Conservation (phyloP, 768 basidiomycete genomes). For the Saitozyma podzolica region DNA sequence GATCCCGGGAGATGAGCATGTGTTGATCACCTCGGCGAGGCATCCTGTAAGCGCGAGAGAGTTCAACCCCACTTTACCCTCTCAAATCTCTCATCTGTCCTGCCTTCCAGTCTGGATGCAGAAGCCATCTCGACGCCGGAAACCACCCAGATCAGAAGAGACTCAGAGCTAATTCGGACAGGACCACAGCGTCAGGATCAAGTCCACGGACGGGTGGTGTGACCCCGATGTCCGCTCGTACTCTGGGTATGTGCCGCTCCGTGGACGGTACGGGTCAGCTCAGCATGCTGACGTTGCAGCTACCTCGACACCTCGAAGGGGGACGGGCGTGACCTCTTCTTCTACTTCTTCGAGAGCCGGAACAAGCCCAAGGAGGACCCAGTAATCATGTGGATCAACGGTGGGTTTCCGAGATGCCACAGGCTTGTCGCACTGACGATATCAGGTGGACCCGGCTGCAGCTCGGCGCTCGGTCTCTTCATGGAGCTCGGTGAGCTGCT, state of each 20-base stretch:
- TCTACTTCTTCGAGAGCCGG: conserved; percentile 75
- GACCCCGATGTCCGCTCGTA: conserved; percentile 54
- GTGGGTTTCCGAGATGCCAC: conserved; percentile 8
- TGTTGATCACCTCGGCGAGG: conserved; percentile 26
- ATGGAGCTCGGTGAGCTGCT: conserved; percentile 66
- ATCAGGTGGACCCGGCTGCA: conserved; percentile 62
- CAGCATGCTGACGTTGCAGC: conserved; percentile 8
- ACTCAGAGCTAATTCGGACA: conserved; percentile 11
- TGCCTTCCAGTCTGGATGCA: neutral
- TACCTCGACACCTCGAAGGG: conserved; percentile 46
- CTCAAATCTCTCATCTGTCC: neutral
- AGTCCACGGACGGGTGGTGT: conserved; percentile 55
- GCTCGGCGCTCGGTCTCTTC: conserved; percentile 64
- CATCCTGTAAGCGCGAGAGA: conserved; percentile 30
- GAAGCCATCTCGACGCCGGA: neutral
- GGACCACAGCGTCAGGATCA: conserved; percentile 54
- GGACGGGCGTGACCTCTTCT: conserved; percentile 53
- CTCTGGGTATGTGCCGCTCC: conserved; percentile 34
- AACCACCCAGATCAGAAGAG: neutral
- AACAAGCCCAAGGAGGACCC: conserved; percentile 52
- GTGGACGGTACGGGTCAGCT: neutral
- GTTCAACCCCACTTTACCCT: neutral
- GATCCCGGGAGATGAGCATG: conserved; percentile 23
- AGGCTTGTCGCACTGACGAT: neutral
- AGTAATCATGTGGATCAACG: conserved; percentile 53